These are phyloP conservation scores for Fonsecaea nubica DNA, from an alignment of 2,329 filamentous ascomycete genomes.

Conservation along the genomic window DNA sequence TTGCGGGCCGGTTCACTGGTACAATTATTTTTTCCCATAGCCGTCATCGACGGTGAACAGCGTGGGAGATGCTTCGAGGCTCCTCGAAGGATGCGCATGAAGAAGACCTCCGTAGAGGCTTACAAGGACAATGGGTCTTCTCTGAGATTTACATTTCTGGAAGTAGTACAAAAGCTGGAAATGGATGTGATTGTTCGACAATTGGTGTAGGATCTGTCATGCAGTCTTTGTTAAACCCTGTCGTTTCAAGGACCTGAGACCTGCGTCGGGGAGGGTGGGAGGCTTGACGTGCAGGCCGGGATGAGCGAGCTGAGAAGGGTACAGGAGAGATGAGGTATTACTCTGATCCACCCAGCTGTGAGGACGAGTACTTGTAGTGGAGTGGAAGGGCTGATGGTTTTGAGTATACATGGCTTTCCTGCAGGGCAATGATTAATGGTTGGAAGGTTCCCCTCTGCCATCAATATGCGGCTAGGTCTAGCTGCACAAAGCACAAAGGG, in stretches of 20 bases:
- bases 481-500: not conserved
- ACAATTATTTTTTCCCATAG: too few species aligned
- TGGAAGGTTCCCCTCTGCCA: not conserved
- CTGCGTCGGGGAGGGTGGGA: too few species aligned
- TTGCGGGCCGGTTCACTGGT: not conserved
- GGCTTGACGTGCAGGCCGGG: not conserved
- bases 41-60: not conserved
- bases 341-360: too few species aligned
- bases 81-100: not conserved
- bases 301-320: not conserved
- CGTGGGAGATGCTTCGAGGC: not conserved
- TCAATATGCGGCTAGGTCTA: not conserved
- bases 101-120: not conserved
- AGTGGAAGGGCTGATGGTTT: too few species aligned
- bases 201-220: not conserved
- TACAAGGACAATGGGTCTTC: not conserved
- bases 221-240: not conserved
- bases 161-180: not conserved
- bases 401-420: not conserved
- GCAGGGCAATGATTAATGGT: not conserved
- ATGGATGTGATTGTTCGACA: not conserved
- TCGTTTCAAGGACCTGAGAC: not conserved
- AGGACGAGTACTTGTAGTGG: too few species aligned
- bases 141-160: not conserved
- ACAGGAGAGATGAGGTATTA: too few species aligned